A percentile compares a stretch with the other conserved stretches of the same genome.
These are phyloP conservation scores for Psilocybe subaeruginosa DNA, from an alignment of 768 basidiomycete species.

Conservation along the genomic window DNA sequence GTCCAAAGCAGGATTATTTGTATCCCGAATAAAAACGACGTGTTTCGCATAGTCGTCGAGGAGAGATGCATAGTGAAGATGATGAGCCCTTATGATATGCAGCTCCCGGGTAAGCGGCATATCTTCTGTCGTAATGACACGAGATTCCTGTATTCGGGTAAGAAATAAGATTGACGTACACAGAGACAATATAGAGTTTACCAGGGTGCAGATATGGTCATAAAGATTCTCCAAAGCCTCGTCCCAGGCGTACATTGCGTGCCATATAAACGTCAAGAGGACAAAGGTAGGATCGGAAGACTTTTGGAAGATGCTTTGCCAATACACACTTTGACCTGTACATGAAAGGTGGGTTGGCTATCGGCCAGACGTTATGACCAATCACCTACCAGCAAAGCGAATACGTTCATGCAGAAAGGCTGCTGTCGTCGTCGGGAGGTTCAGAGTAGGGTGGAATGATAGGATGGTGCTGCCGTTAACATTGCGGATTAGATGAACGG, in stretches of 20 bases:
- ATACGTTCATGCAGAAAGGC: slow-evolving; percentile 48
- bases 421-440: slow-evolving; percentile 43
- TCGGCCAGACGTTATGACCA: not conserved
- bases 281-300: slow-evolving; percentile 59
- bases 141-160: slow-evolving; percentile 46
- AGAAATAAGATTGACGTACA: not conserved
- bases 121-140: slow-evolving; percentile 45
- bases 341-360: not conserved
- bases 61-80: slow-evolving; percentile 58
- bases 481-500: slow-evolving; percentile 51
- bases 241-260: slow-evolving; percentile 66
- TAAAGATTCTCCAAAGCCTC: slow-evolving; percentile 59
- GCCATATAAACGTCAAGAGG: slow-evolving; percentile 58
- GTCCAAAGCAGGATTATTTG: slow-evolving; percentile 56
- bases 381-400: slow-evolving; percentile 39
- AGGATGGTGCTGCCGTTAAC: slow-evolving; percentile 50
- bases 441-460: slow-evolving; percentile 47
- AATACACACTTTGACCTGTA: slow-evolving; percentile 45
- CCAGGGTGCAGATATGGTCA: slow-evolving; percentile 50
- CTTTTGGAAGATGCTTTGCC: slow-evolving; percentile 42
- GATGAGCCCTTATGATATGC: slow-evolving; percentile 62
- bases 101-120: slow-evolving; percentile 54
- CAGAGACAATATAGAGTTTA: slow-evolving; percentile 27
- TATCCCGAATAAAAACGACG: slow-evolving; percentile 50
- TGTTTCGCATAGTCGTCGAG: slow-evolving; percentile 58